Evolutionary conservation across 2,329 filamentous ascomycete genomes (phyloP).

Genomic region (Aureobasidium musti): DNA sequence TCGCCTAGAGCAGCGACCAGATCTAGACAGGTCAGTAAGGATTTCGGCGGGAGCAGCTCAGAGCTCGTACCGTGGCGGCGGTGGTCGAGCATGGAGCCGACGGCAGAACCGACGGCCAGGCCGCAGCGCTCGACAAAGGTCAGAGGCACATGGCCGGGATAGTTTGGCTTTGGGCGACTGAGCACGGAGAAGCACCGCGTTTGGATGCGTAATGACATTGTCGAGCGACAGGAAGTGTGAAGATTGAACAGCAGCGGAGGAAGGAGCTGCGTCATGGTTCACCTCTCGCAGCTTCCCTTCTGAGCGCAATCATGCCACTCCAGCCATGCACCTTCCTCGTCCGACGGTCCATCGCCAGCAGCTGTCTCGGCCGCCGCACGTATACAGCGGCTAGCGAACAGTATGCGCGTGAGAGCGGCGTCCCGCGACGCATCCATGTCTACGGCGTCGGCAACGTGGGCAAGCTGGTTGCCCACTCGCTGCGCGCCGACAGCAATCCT

Average conservation of each 20-base stretch:
- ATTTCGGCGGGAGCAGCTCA: background rate
- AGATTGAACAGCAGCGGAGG: background rate
- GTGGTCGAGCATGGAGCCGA: slow-evolving; percentile 68
- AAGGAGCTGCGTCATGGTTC: slow-evolving; percentile 5
- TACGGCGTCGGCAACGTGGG: slow-evolving; percentile 82
- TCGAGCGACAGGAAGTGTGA: background rate
- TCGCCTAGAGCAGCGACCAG: slow-evolving; percentile 94
- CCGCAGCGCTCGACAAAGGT: slow-evolving; percentile 73
- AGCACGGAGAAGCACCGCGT: slow-evolving; percentile 71
- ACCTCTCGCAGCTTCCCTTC: background rate
- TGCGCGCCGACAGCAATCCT: slow-evolving; percentile 61
- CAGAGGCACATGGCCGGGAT: slow-evolving; percentile 89
- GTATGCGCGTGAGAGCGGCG: slow-evolving; percentile 34
- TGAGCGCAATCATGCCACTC: slow-evolving; percentile 2
- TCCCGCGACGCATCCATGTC: slow-evolving; percentile 66
- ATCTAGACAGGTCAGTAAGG: slow-evolving; percentile 56
- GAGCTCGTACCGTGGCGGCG: slow-evolving; percentile 66
- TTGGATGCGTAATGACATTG: slow-evolving; percentile 6
- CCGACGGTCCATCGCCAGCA: background rate
- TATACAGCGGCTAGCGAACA: slow-evolving; percentile 36
- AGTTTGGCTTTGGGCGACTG: slow-evolving; percentile 81
- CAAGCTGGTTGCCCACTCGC: slow-evolving; percentile 71
- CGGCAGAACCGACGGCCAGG: slow-evolving; percentile 64
- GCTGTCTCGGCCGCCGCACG: background rate
- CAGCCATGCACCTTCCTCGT: slow-evolving; percentile 11